Conservation (phyloP, 2,329 filamentous ascomycete species). For the Trichophyton rubrum region DNA sequence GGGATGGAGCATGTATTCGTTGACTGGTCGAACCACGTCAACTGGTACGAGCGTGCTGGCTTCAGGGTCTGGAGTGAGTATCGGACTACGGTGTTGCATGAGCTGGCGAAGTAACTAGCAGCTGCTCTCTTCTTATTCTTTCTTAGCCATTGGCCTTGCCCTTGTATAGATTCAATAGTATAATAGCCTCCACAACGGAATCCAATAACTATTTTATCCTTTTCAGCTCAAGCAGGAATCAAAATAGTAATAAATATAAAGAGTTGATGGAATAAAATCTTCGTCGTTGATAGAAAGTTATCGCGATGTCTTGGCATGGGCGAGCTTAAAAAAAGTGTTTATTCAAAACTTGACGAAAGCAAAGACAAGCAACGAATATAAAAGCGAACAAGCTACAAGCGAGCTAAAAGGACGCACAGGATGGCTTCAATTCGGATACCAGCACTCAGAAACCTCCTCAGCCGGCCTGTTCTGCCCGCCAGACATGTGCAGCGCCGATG, state of each 20-base stretch:
- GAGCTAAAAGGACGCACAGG: background rate
- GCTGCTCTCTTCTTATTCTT: background rate
- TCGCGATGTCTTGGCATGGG: background rate
- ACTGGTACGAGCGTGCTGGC: constrained; percentile 36
- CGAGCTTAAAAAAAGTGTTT: background rate
- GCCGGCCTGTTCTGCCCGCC: constrained; percentile 1
- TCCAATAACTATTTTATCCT: background rate
- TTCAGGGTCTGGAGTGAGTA: constrained; percentile 32
- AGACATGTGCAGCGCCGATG: constrained; percentile 55
- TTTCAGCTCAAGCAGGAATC: background rate
- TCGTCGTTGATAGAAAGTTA: background rate
- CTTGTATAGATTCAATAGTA: background rate
- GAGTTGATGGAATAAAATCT: background rate
- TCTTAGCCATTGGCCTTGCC: background rate
- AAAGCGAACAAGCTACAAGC: background rate
- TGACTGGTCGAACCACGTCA: constrained; percentile 23
- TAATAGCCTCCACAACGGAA: too few relatives aligned
- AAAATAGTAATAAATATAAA: background rate
- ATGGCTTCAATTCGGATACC: constrained; percentile 11
- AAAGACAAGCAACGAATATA: background rate
- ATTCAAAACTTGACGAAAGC: background rate
- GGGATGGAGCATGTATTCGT: constrained; percentile 25
- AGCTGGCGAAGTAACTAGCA: constrained; percentile 3
- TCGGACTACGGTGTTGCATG: constrained; percentile 16
- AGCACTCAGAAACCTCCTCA: constrained; percentile 8